Base-by-base conservation (phyloP, 2,329 filamentous ascomycete genomes). In the Xylaria sp. region DNA sequence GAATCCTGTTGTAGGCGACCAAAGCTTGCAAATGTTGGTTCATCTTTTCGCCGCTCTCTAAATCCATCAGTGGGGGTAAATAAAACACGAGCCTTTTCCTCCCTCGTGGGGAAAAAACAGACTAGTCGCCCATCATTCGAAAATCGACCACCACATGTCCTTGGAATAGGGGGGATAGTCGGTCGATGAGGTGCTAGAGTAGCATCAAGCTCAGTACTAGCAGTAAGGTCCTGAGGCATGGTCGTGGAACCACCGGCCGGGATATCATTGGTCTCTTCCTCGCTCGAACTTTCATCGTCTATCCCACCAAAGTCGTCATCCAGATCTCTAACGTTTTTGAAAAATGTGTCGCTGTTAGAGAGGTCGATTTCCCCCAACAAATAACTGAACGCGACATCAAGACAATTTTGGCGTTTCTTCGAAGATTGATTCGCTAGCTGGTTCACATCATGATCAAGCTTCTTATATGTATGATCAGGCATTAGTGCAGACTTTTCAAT, bases 261-360 rank as follows among this genome's bases (percentile, higher is more conserved):
- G 12, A 87, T 86, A 28, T 86, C 83, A 55, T 83, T 83, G 25
- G 94, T 93, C 72, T 94, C 92, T 69, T 93, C 91, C 71, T 94
- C 91, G 75, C 92, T 97, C 2, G 94, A 98, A 73, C 93, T 95
- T 72, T 96, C 93, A 66, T 92, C 92, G 37, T 84, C 86, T 44
- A 89, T 79, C 2, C 82, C 88, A 67, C 86, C 87, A 6, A 88
- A 76, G 56, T 85, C 84, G 75, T 89, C 85, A 63, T 88, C 88
- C 8, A 89, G 79, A 72, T 92, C 90, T 72, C 89, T 86, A 12
- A 91, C 88, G 70, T 88, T 88, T 71, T 89, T 88, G 75, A 91
- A 90, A 69, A 88, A 86, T 0, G 85, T 86, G 7, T 88, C 88
- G 74, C 88, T 90, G 52, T 82, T 84, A 58, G 89, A 86, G 3